These are phyloP conservation scores for Epichloe brachyelytri DNA, from an alignment of 2,329 filamentous ascomycete species.

Conservation along the genomic window DNA sequence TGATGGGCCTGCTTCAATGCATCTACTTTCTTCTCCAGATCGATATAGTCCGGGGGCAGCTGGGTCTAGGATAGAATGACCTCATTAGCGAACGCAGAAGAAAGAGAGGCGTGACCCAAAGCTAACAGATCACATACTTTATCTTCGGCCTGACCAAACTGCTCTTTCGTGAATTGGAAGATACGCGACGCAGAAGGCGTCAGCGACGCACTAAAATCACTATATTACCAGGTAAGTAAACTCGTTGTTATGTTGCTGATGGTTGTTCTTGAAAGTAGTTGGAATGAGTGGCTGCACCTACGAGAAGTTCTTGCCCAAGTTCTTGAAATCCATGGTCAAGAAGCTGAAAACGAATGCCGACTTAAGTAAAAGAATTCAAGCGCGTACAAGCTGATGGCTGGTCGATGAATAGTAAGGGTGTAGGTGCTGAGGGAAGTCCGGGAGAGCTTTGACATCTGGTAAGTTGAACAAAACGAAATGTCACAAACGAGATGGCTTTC, in stretches of 20 bases:
- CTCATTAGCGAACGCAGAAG: conserved; percentile 6
- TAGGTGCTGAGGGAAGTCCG: too few species aligned
- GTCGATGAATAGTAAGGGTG: background rate
- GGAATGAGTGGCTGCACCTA: conserved; percentile 19
- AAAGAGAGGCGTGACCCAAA: background rate
- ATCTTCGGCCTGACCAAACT: conserved; percentile 87
- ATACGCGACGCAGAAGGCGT: conserved; percentile 88
- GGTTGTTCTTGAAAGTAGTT: background rate
- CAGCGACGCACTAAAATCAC: conserved; percentile 62
- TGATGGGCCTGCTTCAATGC: conserved; percentile 93
- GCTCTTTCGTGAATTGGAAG: conserved; percentile 96
- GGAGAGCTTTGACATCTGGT: background rate
- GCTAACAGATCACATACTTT: conserved; percentile 43
- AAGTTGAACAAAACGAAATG: too few species aligned
- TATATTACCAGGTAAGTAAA: conserved; percentile 16
- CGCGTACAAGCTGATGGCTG: background rate
- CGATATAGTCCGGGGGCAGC: conserved; percentile 92
- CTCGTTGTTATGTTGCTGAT: background rate
- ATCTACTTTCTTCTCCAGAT: conserved; percentile 97
- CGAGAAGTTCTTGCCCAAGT: conserved; percentile 43
- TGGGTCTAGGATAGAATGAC: conserved; percentile 52
- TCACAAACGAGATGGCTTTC: too few species aligned
- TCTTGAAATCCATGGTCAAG: conserved; percentile 45
- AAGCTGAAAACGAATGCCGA: background rate
- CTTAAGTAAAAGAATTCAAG: background rate